A percentile compares a stretch with the other conserved stretches of the same genome.
Evolutionary conservation across 257 asterid species (phyloP).

Genomic region (Ilex aquifolium): DNA sequence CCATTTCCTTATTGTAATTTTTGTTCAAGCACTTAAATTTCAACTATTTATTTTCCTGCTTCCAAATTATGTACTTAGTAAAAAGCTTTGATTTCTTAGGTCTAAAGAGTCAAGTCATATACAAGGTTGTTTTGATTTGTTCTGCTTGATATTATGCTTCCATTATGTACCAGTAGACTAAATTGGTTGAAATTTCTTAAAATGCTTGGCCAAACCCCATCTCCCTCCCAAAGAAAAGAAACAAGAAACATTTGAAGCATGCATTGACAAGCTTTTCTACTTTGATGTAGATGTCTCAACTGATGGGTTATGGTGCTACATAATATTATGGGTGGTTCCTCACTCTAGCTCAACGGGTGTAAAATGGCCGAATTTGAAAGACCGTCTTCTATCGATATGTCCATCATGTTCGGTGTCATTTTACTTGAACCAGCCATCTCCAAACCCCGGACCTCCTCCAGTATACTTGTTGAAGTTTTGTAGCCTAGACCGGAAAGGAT

Average conservation of each 20-base stretch:
- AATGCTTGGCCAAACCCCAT: neutral
- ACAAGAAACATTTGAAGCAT: neutral
- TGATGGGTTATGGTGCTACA: constrained; percentile 82
- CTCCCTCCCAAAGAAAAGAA: neutral
- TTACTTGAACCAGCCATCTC: constrained; percentile 38
- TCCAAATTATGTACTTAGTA: no score
- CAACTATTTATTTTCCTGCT: no score
- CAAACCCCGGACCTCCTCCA: constrained; percentile 30
- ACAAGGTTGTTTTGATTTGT: no score
- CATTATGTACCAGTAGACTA: neutral
- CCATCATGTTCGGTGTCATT: constrained; percentile 49
- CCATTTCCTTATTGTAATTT: no score
- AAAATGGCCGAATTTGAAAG: constrained; percentile 66
- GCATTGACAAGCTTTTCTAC: neutral
- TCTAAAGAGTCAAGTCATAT: no score
- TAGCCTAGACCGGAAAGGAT: constrained; percentile 57
- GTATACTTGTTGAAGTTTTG: constrained; percentile 57
- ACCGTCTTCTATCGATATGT: constrained; percentile 57
- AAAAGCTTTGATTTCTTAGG: no score
- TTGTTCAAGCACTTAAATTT: no score
- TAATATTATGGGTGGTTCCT: constrained; percentile 64
- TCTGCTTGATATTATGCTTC: no score
- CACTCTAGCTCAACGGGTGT: constrained; percentile 34
- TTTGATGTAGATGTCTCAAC: constrained; percentile 67
- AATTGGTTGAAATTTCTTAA: neutral